Evolutionary conservation across 768 basidiomycete species (phyloP), one percentile per base, ranked within the genome.

Genomic region (Phaffia tasmanica): DNA sequence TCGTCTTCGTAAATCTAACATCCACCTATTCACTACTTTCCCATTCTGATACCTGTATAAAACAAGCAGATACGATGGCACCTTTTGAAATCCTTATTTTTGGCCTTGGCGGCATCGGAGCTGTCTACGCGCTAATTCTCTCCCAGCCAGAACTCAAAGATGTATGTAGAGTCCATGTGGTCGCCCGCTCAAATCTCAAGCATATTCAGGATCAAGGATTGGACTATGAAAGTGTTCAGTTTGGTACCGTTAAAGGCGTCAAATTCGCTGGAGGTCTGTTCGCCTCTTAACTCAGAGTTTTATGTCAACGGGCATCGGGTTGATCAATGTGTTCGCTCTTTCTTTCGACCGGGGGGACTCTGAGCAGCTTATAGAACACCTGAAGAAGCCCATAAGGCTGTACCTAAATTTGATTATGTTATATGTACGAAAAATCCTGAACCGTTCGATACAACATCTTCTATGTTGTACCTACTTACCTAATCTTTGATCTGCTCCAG

Each of bases 91-190:
- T 59, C 23, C 25, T 65, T 7, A 25, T 65, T 8, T 59, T 50
- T 48, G 64, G 64, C 25, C 46, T 64, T 30, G 67, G 67, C n/a
- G 67, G 62, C 15, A 69, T 69, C 46, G 67, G 67, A 9, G 23
- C 57, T 11, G 64, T 63, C 11, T 69, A 69, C 57, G 67, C 67
- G 11, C 42, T 25, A 21, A 63, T 69, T 50, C 48, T 69, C 50
- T 42, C 27, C 57, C 30, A n/a, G 49, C 48, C 42, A 27, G 57
- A 50, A 25, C 64, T 49, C 48, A 21, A 63, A 47, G 35, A 29
- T 32, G 35, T 55, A 53, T 49, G 50, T 48, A 14, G 29, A 42
- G 54, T 56, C 47, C 49, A 49, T 35, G 64, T 69, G 51, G 62
- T 69, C 35, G 67, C 67, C 18, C 57, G 67, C 2, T 63, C 62